phyloP scores from a whole-genome alignment of 331 rosid genomes.

The Telfairia occidentalis region DNA sequence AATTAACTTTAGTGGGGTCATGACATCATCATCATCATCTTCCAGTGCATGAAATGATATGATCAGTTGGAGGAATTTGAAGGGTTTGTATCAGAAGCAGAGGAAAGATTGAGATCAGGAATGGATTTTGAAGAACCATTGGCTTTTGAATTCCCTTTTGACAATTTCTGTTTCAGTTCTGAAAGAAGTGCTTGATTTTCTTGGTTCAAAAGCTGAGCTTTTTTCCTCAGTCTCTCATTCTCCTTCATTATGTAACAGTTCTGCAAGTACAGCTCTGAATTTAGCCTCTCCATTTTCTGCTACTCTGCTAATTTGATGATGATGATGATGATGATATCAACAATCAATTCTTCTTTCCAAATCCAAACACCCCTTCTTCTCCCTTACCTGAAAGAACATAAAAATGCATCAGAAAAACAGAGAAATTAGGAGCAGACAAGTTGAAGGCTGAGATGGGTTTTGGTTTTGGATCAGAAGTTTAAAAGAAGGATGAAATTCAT shows the following conservation, averaged over 20 bases:
- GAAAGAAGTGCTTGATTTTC: slow-evolving; percentile 88
- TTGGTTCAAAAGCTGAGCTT: slow-evolving; percentile 85
- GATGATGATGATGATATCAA: background rate
- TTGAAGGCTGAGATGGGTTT: background rate
- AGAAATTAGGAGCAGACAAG: background rate
- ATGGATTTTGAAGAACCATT: slow-evolving; percentile 39
- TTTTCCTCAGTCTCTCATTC: slow-evolving; percentile 91
- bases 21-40: slow-evolving; percentile 9
- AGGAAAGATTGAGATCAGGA: slow-evolving; percentile 60
- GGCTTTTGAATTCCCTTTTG: slow-evolving; percentile 38
- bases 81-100: slow-evolving; percentile 41
- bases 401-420: background rate
- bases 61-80: slow-evolving; percentile 53
- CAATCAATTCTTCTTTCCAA: background rate
- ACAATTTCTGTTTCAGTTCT: slow-evolving; percentile 82
- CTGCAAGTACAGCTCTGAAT: slow-evolving; percentile 86
- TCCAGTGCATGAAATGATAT: slow-evolving; percentile 7
- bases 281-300: slow-evolving; percentile 65
- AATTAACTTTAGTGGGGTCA: slow-evolving; percentile 54
- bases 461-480: background rate
- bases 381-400: background rate
- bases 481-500: background rate
- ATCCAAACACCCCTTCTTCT: background rate
- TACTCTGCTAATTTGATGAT: background rate
- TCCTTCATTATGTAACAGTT: slow-evolving; percentile 96